Evolutionary conservation across 345 rosid species (phyloP), one percentile per base, ranked within the genome.

Genomic region (Nephelium lappaceum): DNA sequence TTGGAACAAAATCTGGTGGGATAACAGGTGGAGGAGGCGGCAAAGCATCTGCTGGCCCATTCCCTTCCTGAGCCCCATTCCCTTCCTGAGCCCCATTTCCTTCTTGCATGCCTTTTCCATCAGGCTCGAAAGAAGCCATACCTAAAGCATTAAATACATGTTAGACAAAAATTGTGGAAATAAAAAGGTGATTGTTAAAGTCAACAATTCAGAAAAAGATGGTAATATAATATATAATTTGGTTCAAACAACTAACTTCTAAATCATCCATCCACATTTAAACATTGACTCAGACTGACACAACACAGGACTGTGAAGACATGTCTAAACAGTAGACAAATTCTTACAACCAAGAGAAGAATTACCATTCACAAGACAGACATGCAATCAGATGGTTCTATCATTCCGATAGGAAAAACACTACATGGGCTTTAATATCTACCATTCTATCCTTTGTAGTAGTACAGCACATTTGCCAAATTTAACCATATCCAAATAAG

Each of bases 1-100:
- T 41, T 11, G 92, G 93, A 11, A 80, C 86, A 24, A 90, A 80
- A 81, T 87, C 57, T 0, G 91, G 65, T 18, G 97, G 93, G 39
- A 85, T 25, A 47, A 82, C 68, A 51, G 91, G 87, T 7, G 96
- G 93, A 2, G 95, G 95, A 25, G 90, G 97, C 3, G 97, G 98
- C 71, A 89, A 81, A 23, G 72, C 73, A 24, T 88, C 86, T 5
- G 68, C 18, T 21, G 70, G 68, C 53, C 73, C 79, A 38, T 63
- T 74, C n/a, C 72, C 65, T 5, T 65, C 64, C 38, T 2, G 14
- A n/a, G n/a, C n/a, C n/a, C n/a, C n/a, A n/a, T n/a, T n/a, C n/a
- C n/a, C n/a, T n/a, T n/a, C n/a, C n/a, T n/a, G n/a, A 1, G 65
- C 65, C 19, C 65, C 79, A 24, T 70, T 70, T 14, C 60, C 73